Evolutionary conservation across 371 early-diverging fungal genomes (phyloP).

Genomic region (Mucor mucedo): DNA sequence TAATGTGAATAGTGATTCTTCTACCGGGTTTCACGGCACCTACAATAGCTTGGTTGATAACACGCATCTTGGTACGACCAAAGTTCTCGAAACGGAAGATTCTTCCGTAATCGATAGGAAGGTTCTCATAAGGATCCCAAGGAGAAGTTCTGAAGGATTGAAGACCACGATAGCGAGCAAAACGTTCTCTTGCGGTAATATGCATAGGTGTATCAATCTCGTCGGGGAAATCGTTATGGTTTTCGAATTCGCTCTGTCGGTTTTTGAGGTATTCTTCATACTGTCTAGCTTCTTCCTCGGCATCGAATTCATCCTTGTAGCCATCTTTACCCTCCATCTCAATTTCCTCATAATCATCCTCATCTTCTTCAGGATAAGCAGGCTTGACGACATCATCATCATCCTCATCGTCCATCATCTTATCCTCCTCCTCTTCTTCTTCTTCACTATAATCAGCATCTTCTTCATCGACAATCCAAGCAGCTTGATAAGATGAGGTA

Average conservation of each 20-base stretch:
- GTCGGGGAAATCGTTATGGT: constrained; percentile 92
- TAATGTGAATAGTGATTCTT: constrained; percentile 69
- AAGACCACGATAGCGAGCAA: constrained; percentile 92
- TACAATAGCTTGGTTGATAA: constrained; percentile 64
- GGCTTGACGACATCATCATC: constrained; percentile 44
- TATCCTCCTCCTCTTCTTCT: constrained; percentile 67
- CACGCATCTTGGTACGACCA: constrained; percentile 73
- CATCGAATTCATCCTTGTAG: constrained; percentile 48
- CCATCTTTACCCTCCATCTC: constrained; percentile 61
- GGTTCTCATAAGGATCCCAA: constrained; percentile 98
- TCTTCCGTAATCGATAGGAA: constrained; percentile 92
- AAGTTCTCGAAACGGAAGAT: constrained; percentile 95
- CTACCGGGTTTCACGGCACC: constrained; percentile 66
- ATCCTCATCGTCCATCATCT: constrained; percentile 37
- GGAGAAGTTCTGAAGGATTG: constrained; percentile 91
- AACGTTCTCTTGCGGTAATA: constrained; percentile 82
- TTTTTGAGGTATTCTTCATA: constrained; percentile 71
- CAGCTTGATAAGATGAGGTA: constrained; percentile 95
- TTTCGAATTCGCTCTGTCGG: constrained; percentile 70
- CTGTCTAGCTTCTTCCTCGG: constrained; percentile 55
- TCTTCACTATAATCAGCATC: constrained; percentile 65
- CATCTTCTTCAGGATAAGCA: constrained; percentile 50
- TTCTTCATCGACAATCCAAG: constrained; percentile 91
- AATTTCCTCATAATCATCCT: constrained; percentile 78
- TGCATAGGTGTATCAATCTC: constrained; percentile 94